Evolutionary conservation across 306 rosid genomes (phyloP).

Genomic region (Prunus mume): DNA sequence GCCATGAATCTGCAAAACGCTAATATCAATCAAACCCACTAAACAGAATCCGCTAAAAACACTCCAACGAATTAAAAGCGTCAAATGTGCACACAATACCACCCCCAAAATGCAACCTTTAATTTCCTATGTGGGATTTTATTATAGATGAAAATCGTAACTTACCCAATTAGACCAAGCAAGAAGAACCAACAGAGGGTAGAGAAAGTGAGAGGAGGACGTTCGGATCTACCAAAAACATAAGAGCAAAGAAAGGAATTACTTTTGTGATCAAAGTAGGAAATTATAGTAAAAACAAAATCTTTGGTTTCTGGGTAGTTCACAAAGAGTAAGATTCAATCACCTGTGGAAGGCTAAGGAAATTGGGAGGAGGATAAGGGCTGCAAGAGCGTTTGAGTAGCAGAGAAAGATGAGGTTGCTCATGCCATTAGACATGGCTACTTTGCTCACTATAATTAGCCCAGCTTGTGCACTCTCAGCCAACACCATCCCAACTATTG

Average conservation of each 20-base stretch:
- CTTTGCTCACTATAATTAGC: conserved; percentile 63
- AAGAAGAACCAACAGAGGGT: conserved; percentile 47
- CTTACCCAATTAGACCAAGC: conserved; percentile 65
- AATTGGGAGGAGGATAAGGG: conserved; percentile 64
- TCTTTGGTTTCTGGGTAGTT: neutral
- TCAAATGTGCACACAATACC: neutral
- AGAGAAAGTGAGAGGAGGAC: conserved; percentile 51
- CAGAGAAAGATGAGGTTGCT: conserved; percentile 60
- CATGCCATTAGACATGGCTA: conserved; percentile 65
- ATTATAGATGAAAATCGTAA: conserved; percentile 4
- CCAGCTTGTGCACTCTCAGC: conserved; percentile 69
- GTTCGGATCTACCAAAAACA: conserved; percentile 37
- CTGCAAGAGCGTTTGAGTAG: conserved; percentile 65
- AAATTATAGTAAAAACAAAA: neutral
- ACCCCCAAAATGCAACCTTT: neutral
- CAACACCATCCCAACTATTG: conserved; percentile 64
- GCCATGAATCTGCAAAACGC: conserved; percentile 34
- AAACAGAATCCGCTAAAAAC: neutral
- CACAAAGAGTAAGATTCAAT: neutral
- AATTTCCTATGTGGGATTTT: neutral
- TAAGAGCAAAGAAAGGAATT: neutral
- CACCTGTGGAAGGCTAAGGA: conserved; percentile 54
- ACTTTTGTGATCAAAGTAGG: neutral
- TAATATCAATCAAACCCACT: conserved; percentile 11
- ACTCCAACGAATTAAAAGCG: neutral